Evolutionary conservation across 1,284 basidiomycete genomes (phyloP).

Genomic region (Moesziomyces globuligerus): DNA sequence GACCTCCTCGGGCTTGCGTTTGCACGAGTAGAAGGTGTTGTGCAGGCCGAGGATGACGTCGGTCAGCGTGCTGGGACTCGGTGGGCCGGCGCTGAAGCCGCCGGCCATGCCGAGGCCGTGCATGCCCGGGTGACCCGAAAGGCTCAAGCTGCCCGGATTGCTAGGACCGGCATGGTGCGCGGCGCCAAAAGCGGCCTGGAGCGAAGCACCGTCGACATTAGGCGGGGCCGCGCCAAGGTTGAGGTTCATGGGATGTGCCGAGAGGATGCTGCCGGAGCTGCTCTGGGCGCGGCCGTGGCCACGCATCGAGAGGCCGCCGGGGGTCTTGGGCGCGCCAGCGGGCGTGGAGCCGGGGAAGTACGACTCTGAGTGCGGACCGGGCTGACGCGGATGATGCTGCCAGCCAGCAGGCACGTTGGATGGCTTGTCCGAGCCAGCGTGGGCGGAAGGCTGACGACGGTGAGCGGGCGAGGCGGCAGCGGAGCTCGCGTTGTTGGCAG

Average conservation of each 20-base stretch:
- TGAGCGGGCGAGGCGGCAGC: conserved; percentile 10
- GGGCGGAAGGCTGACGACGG: conserved; percentile 28
- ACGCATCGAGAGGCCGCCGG: conserved; percentile 34
- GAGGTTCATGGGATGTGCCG: conserved; percentile 31
- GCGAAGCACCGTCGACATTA: conserved; percentile 23
- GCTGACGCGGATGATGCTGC: conserved; percentile 53
- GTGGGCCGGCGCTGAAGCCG: conserved; percentile 47
- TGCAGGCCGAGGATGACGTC: conserved; percentile 65
- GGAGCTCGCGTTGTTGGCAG: too few relatives aligned
- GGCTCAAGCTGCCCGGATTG: conserved; percentile 28
- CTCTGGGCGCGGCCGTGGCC: conserved; percentile 38
- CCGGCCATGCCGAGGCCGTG: conserved; percentile 31
- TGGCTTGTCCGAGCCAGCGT: conserved; percentile 19
- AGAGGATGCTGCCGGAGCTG: conserved; percentile 10
- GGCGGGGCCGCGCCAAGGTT: conserved; percentile 21
- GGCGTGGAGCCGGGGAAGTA: conserved; percentile 44
- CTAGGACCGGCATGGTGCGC: conserved; percentile 16
- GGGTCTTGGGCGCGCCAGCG: conserved; percentile 31
- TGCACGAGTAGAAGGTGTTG: conserved; percentile 64
- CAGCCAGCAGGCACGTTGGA: conserved; percentile 24
- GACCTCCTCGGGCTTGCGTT: conserved; percentile 62
- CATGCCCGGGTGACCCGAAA: conserved; percentile 32
- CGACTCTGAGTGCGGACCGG: conserved; percentile 44
- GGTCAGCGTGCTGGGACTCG: conserved; percentile 66
- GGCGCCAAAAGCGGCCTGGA: conserved; percentile 30